Evolutionary conservation across 1,284 basidiomycete genomes (phyloP), one percentile per base, ranked within the genome.

Genomic region (Moesziomyces aphidis): DNA sequence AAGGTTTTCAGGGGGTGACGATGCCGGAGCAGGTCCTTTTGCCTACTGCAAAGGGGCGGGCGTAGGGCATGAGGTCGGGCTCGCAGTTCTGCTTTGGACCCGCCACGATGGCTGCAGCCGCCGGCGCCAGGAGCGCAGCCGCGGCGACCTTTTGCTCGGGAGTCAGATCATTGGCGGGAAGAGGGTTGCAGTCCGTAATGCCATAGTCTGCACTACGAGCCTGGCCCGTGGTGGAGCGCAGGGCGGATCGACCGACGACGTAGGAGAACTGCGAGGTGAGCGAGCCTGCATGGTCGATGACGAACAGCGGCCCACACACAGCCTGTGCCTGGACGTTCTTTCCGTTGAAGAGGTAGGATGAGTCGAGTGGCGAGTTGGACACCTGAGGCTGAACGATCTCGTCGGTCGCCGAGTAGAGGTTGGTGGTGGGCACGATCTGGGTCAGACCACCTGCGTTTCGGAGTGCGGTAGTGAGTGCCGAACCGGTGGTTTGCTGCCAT

Each of bases 81-180:
- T 73, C 70, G 44, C 70, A 73, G n/a, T 60, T 51, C 48, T 60
- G 57, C 49, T 73, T 73, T 8, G 64, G 64, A 6, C 70, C 70
- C 0, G 60, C 54, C 3, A 45, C 1, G 5, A 73, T 11, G 23
- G 67, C 60, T 1, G 13, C 57, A 2, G 17, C 65, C 0, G 64
- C 64, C 0, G 60, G 54, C 8, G 61, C 15, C 7, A 73, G 28
- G n/a, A 73, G 36, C 2, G 44, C 57, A 2, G 28, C 28, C 0
- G 61, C 50, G 19, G 53, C 15, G 0, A 47, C 2, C 53, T 73
- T 73, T 34, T 73, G 54, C 48, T 64, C 26, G 1, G 58, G 9
- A 4, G 61, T 64, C 21, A 73, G 22, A 8, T 21, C 11, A 39
- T 73, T 28, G 0, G 70, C 64, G 0, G 70, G 64, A 9, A 50